These are phyloP conservation scores for Bassia scoparia DNA, from an alignment of 148 eudicot genomes.

Conservation along the genomic window DNA sequence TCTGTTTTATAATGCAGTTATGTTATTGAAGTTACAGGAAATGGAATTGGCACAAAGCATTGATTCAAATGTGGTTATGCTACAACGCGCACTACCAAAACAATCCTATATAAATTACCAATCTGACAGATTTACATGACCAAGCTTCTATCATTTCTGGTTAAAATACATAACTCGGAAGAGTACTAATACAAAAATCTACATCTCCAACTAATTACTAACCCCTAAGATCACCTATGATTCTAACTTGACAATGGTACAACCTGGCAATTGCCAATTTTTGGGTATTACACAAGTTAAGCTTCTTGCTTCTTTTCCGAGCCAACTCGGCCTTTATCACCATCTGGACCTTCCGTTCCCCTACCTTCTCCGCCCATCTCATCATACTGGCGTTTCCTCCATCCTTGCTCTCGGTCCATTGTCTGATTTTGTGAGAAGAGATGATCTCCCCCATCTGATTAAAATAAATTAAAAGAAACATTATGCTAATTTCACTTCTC, in stretches of 20 bases:
- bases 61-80: constrained; percentile 9
- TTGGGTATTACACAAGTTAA: constrained; percentile 5
- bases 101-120: constrained; percentile 22
- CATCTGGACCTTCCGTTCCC: constrained; percentile 35
- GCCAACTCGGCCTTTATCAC: constrained; percentile 35
- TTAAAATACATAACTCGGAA: constrained; percentile 26
- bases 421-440: constrained; percentile 39
- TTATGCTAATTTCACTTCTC: constrained; percentile 6
- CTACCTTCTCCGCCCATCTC: constrained; percentile 41
- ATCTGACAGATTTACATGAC: constrained; percentile 23
- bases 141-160: constrained; percentile 16
- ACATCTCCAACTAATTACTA: constrained; percentile 30
- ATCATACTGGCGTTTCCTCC: constrained; percentile 42
- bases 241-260: constrained; percentile 32
- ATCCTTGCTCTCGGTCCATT: constrained; percentile 36
- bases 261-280: constrained; percentile 22
- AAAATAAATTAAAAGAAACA: constrained; percentile 18
- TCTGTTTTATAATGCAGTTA: neutral
- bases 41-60: neutral
- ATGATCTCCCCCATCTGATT: constrained; percentile 47
- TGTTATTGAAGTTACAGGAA: neutral
- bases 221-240: constrained; percentile 20
- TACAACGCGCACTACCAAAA: constrained; percentile 12
- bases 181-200: constrained; percentile 25
- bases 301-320: constrained; percentile 34